Evolutionary conservation across 257 asterid genomes (phyloP).

Genomic region (Anisodus acutangulus): DNA sequence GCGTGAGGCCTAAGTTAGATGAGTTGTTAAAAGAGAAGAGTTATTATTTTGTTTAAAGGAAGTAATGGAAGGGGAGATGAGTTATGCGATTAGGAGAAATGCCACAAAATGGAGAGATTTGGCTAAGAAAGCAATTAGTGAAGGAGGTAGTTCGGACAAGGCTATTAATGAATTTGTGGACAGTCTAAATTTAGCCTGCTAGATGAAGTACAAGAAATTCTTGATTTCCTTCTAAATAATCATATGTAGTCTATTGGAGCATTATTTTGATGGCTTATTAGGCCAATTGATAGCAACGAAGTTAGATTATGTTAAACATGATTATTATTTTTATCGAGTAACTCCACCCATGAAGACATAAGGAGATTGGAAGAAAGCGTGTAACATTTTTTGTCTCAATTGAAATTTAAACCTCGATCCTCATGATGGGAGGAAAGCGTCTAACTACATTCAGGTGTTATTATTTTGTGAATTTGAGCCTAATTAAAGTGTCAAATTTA

Average conservation of each 20-base stretch:
- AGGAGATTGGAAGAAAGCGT: neutral
- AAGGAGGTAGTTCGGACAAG: slow-evolving; percentile 64
- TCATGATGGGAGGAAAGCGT: no score
- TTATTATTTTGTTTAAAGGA: slow-evolving; percentile 49
- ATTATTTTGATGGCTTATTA: neutral
- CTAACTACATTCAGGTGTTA: neutral
- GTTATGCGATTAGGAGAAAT: slow-evolving; percentile 51
- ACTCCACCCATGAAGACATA: no score
- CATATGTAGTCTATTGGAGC: no score
- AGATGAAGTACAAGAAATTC: neutral
- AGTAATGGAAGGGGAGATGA: slow-evolving; percentile 55
- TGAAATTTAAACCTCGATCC: no score
- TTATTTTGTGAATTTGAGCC: neutral
- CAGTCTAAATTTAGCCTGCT: neutral
- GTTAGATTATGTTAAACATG: neutral
- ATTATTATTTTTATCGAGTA: no score
- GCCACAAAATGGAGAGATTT: slow-evolving; percentile 51
- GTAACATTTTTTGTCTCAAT: neutral
- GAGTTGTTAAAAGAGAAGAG: slow-evolving; percentile 51
- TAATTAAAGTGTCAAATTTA: neutral
- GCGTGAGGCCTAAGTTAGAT: slow-evolving; percentile 40
- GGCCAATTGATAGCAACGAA: neutral
- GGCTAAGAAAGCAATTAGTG: slow-evolving; percentile 56
- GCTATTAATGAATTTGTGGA: slow-evolving; percentile 54
- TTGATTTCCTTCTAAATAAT: neutral